Conservation (phyloP, 2,329 filamentous ascomycete genomes). For the Grosmannia clavigera region DNA sequence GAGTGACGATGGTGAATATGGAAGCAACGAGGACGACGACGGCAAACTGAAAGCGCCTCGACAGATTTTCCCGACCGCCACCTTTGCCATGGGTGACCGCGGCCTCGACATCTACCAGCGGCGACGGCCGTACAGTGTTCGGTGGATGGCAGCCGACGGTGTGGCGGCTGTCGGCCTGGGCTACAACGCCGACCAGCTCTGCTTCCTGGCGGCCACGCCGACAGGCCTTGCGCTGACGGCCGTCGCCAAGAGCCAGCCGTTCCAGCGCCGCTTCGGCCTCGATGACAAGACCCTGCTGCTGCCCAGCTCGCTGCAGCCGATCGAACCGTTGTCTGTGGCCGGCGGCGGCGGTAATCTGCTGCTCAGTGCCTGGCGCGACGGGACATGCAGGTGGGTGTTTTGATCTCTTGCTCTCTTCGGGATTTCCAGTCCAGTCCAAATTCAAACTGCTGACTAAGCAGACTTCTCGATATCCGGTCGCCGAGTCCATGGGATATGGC, state of each 20-base stretch:
- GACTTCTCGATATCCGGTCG: constrained; percentile 37
- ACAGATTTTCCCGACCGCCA: constrained; percentile 10
- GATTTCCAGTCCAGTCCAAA: too few relatives aligned
- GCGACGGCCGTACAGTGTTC: constrained; percentile 21
- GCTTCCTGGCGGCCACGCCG: constrained; percentile 32
- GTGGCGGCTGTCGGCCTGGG: constrained; percentile 33
- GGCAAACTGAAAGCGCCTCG: neutral
- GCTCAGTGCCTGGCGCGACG: constrained; percentile 41
- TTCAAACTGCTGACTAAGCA: constrained; percentile 7
- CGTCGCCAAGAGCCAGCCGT: constrained; percentile 10
- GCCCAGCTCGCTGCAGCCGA: constrained; percentile 32
- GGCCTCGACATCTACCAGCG: constrained; percentile 7
- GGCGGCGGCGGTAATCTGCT: constrained; percentile 23
- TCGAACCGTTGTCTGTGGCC: constrained; percentile 21
- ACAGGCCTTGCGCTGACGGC: constrained; percentile 27
- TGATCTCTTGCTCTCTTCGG: neutral
- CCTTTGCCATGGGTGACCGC: constrained; percentile 12
- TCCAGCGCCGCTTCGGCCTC: constrained; percentile 16
- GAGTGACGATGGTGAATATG: neutral
- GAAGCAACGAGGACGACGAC: neutral
- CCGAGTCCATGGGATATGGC: constrained; percentile 32
- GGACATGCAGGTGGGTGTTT: constrained; percentile 25
- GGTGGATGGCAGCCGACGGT: constrained; percentile 33
- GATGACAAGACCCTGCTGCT: constrained; percentile 14
- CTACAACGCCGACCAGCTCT: constrained; percentile 28